phyloP scores from a whole-genome alignment of 1,284 basidiomycete species.

The Tylopilus sp. region DNA sequence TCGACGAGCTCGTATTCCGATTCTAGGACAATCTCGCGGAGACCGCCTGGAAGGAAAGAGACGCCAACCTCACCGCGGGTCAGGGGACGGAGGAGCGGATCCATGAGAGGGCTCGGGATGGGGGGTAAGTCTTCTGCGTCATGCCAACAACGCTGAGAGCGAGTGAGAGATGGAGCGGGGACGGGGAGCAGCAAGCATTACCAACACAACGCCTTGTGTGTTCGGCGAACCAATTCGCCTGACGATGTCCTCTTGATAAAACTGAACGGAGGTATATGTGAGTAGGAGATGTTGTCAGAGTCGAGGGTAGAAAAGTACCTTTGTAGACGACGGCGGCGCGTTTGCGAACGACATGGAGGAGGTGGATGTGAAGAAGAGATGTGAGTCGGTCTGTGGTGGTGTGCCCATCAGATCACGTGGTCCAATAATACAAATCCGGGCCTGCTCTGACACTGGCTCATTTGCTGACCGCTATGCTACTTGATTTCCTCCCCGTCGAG shows the following conservation, averaged over 20 bases:
- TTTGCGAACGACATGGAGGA: constrained; percentile 21
- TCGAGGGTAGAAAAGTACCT: constrained; percentile 14
- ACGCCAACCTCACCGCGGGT: constrained; percentile 80
- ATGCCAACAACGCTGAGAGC: constrained; percentile 71
- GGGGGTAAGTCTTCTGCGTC: constrained; percentile 66
- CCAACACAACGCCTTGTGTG: constrained; percentile 29
- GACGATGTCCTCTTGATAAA: constrained; percentile 77
- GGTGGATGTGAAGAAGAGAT: constrained; percentile 11
- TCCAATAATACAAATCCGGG: not conserved
- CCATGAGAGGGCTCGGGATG: constrained; percentile 40
- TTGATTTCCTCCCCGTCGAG: constrained; percentile 35
- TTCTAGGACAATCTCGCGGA: constrained; percentile 71
- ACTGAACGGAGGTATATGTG: constrained; percentile 37
- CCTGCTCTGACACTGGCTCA: not conserved
- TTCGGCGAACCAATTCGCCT: constrained; percentile 44
- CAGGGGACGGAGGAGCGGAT: constrained; percentile 76
- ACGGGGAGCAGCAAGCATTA: constrained; percentile 6
- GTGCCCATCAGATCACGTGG: constrained; percentile 21
- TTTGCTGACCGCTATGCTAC: constrained; percentile 5
- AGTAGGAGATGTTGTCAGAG: not conserved
- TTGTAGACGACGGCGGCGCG: constrained; percentile 20
- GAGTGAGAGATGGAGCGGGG: constrained; percentile 2
- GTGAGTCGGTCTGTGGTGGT: not conserved
- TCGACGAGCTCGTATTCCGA: constrained; percentile 71
- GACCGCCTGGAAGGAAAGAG: constrained; percentile 57